Evolutionary conservation across 2,329 filamentous ascomycete species (phyloP), one percentile per base, ranked within the genome.

Genomic region (Phyllosticta capitalensis): DNA sequence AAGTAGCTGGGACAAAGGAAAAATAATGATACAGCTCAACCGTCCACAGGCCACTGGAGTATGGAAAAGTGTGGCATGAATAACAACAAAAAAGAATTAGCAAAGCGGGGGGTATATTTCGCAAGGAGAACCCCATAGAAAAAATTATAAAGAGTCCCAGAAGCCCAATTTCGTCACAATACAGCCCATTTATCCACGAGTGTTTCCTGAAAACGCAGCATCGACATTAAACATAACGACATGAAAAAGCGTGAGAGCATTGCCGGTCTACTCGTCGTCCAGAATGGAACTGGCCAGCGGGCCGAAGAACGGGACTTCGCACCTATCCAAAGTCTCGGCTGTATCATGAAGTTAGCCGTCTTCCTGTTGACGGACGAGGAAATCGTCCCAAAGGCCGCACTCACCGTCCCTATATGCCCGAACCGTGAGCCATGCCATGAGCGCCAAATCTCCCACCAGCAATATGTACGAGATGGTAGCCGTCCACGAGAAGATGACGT

Each of bases 401-500:
- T 84, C 81, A 75, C 89, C 90, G 75, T 97, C 92, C 66, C 83
- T 79, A 77, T 95, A 97, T 17, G 94, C 92, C 66, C 86, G 85
- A 67, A 88, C 73, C 4, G 88, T 84, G 67, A 97, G 75, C 71
- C 87, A 91, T 0, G 75, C 88, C 64, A 96, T 94, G 59, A 95
- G 74, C 0, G 73, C 81, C 20, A 96, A 63, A 71, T 99, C 92
- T 21, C 81, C 81, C 9, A 90, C 73, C 63, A 96, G 85, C 56
- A 99, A 76, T 20, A 92, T 71, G 89, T 90, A 96, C 63, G 88
- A 92, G 1, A 97, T 77, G 59, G 95, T 85, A 1, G 79, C 81
- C 22, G 89, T 92, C 88, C 90, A 96, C 12, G 86, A 87, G 73
- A 97, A 87, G 50, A 97, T 76, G 45, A 97, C 80, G 70, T 97